Evolutionary conservation across 2,329 filamentous ascomycete genomes (phyloP).

Genomic region (Fusarium anguioides): DNA sequence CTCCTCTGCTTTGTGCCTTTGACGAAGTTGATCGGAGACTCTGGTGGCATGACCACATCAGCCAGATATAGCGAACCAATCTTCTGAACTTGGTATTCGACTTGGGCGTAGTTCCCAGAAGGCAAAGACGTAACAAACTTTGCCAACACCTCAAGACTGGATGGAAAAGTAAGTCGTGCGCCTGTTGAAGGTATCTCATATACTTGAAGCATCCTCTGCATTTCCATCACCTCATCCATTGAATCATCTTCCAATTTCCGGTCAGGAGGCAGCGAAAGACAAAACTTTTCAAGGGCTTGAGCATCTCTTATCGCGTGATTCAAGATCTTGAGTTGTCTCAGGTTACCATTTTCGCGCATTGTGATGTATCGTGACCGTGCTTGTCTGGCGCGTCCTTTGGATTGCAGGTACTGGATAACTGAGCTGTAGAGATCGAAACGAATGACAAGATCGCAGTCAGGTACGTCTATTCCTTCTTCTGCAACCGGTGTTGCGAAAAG

Average conservation of each 20-base stretch:
- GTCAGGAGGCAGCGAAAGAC: slow-evolving; percentile 77
- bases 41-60: slow-evolving; percentile 81
- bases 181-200: slow-evolving; percentile 74
- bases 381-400: slow-evolving; percentile 85
- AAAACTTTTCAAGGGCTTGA: slow-evolving; percentile 77
- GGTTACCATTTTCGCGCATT: slow-evolving; percentile 81
- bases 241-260: slow-evolving; percentile 59
- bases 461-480: slow-evolving; percentile 75
- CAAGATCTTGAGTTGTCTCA: slow-evolving; percentile 66
- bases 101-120: slow-evolving; percentile 45
- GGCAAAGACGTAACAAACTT: slow-evolving; percentile 77
- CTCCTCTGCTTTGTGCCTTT: slow-evolving; percentile 71
- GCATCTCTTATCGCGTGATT: slow-evolving; percentile 71
- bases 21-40: slow-evolving; percentile 75
- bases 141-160: slow-evolving; percentile 76
- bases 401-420: slow-evolving; percentile 95
- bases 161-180: slow-evolving; percentile 81
- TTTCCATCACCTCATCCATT: slow-evolving; percentile 25
- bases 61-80: slow-evolving; percentile 73
- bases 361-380: slow-evolving; percentile 82
- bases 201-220: slow-evolving; percentile 48
- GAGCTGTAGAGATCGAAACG: slow-evolving; percentile 90
- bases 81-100: slow-evolving; percentile 71
- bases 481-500: slow-evolving; percentile 74
- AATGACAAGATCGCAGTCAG: slow-evolving; percentile 73